Evolutionary conservation across 768 basidiomycete genomes (phyloP), one percentile per base, ranked within the genome.

Genomic region (Boletales sp.): DNA sequence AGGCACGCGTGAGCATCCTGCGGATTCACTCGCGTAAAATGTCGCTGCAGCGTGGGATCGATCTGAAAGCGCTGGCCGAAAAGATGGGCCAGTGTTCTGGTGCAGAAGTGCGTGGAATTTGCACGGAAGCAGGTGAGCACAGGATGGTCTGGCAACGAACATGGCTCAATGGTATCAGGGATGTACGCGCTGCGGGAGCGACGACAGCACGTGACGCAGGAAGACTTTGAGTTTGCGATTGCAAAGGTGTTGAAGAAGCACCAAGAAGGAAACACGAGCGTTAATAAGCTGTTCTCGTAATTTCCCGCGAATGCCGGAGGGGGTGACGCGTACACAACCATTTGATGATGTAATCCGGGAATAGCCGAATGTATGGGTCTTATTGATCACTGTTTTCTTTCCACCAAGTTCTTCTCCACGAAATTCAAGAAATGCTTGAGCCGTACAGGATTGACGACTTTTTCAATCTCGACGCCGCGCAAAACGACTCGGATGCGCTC

Each of bases 1-100:
- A 97, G 66, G 94, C 94, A 3, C 87, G 94, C 63, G 89, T 97
- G 25, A 88, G 90, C n/a, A 98, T 98, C 67, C 81, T 98, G 31
- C 86, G 94, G 38, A 97, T 97, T 55, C 95, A 98, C 64, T 95
- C 92, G 18, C 81, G 95, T 57, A 98, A 98, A 90, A 99, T 98
- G 95, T 97, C 93, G 1, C 75, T 98, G 30, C 95, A 98, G 72
- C 82, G 95, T 51, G 94, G 94, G 2, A 99, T 99, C 70, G 94
- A 99, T 72, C 79, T 97, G n/a, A 87, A 92, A 14, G 85, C 87
- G 2, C 76, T 99, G 3, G 95, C 95, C 0, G 95, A 98, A 69
- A 98, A 99, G 79, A 99, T 98, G 95, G 95, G 95, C 0, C 92
- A 96, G 64, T 97, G 95, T 66, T 95, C 92, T 2, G 95, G 95